phyloP scores from a whole-genome alignment of 257 asterid genomes.

The Plantago elongata region DNA sequence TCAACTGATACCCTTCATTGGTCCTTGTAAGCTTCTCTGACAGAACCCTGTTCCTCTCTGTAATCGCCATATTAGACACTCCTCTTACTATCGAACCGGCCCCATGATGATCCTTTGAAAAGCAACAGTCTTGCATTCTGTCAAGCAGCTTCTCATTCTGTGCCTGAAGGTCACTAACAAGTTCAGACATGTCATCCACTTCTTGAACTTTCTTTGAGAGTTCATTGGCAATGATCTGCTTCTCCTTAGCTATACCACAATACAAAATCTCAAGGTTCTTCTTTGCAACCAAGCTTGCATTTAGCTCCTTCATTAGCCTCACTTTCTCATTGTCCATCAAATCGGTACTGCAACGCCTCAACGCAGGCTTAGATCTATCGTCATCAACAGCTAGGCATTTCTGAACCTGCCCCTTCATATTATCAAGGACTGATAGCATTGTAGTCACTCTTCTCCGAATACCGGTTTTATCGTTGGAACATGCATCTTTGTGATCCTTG shows the following conservation, averaged over 20 bases:
- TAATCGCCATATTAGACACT: no score
- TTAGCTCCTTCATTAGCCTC: constrained; percentile 44
- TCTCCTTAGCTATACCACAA: constrained; percentile 64
- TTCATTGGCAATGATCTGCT: constrained; percentile 63
- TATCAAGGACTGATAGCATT: constrained; percentile 73
- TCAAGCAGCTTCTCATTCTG: constrained; percentile 41
- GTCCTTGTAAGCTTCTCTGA: no score
- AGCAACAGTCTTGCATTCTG: constrained; percentile 36
- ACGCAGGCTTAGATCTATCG: constrained; percentile 21
- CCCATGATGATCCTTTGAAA: constrained; percentile 15
- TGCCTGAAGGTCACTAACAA: constrained; percentile 36
- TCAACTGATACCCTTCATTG: no score
- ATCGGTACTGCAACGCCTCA: constrained; percentile 40
- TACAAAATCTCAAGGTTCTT: constrained; percentile 69
- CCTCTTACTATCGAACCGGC: no score
- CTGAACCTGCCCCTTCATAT: constrained; percentile 46
- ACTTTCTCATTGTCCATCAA: constrained; percentile 38
- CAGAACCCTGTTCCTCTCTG: no score
- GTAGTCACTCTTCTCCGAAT: constrained; percentile 76
- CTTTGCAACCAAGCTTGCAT: constrained; percentile 44
- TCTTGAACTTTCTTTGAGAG: constrained; percentile 50
- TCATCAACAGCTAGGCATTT: constrained; percentile 58
- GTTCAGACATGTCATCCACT: constrained; percentile 49
- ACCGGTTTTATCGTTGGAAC: constrained; percentile 45
- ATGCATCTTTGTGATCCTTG: constrained; percentile 70